These are phyloP conservation scores for Fraxinus excelsior DNA, from an alignment of 257 asterid genomes.

Conservation along the genomic window DNA sequence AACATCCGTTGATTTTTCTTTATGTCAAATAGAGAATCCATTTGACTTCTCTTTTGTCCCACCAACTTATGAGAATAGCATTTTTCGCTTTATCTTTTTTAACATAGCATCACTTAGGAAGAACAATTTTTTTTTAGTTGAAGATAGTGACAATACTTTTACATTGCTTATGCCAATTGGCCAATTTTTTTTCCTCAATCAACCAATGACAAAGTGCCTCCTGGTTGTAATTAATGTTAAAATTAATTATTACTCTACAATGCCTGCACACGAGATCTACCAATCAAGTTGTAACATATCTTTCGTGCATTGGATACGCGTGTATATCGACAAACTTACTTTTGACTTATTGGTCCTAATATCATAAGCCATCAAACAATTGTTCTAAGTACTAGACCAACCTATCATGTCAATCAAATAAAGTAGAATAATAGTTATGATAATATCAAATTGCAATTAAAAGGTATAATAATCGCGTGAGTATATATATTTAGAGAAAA, in stretches of 20 bases:
- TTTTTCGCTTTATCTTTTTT: not conserved
- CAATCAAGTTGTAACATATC: not conserved
- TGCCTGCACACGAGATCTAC: not conserved
- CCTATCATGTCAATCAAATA: too few relatives aligned
- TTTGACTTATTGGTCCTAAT: not conserved
- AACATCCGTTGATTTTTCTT: not conserved
- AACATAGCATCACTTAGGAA: not conserved
- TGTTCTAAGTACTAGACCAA: not conserved
- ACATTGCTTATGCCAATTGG: not conserved
- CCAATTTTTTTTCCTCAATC: not conserved
- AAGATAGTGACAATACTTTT: not conserved
- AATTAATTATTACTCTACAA: not conserved
- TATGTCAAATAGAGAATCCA: not conserved
- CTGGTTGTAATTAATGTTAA: not conserved
- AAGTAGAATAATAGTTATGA: too few relatives aligned
- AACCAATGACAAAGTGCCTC: conserved; percentile 2
- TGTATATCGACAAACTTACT: not conserved
- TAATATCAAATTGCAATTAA: too few relatives aligned
- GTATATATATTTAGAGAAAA: too few relatives aligned
- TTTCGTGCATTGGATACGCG: too few relatives aligned
- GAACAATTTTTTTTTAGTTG: not conserved
- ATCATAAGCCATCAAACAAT: not conserved
- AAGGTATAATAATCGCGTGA: too few relatives aligned
- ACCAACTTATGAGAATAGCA: not conserved
- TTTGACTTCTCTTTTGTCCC: not conserved